A percentile compares a stretch with the other conserved stretches of the same genome.
Evolutionary conservation across 805 yeast genomes (phyloP).

Genomic region (Candida ipomoeae): DNA sequence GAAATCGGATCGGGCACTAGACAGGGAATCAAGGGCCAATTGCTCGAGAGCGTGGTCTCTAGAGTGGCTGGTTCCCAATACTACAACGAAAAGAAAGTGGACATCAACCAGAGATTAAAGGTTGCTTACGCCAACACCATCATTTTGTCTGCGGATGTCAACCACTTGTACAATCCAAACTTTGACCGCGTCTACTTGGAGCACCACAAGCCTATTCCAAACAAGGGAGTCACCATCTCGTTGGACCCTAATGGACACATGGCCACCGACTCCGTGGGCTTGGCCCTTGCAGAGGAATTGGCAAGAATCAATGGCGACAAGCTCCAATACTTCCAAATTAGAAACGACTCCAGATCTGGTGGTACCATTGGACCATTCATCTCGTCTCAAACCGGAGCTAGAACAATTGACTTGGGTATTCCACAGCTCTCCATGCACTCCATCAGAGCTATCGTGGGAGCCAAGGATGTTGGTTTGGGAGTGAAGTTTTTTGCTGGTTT

Average conservation of each 20-base stretch:
- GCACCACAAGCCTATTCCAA: slow-evolving; percentile 75
- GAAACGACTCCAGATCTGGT: slow-evolving; percentile 82
- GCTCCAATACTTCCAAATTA: slow-evolving; percentile 78
- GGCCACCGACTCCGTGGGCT: slow-evolving; percentile 76
- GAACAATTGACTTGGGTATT: slow-evolving; percentile 78
- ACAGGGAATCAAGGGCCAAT: slow-evolving; percentile 79
- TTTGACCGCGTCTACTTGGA: slow-evolving; percentile 65
- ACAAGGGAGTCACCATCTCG: slow-evolving; percentile 67
- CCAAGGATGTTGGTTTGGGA: slow-evolving; percentile 72
- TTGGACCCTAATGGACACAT: slow-evolving; percentile 77
- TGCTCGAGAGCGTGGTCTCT: slow-evolving; percentile 59
- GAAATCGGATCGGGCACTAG: slow-evolving; percentile 79
- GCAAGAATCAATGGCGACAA: slow-evolving; percentile 62
- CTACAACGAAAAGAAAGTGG: slow-evolving; percentile 16
- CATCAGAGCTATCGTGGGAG: slow-evolving; percentile 75
- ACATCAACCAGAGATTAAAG: slow-evolving; percentile 27
- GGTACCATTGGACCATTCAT: slow-evolving; percentile 83
- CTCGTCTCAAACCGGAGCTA: slow-evolving; percentile 61
- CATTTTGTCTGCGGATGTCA: slow-evolving; percentile 79
- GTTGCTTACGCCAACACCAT: slow-evolving; percentile 68
- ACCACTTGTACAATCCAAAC: slow-evolving; percentile 78
- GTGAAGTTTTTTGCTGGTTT: slow-evolving; percentile 68
- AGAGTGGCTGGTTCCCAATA: slow-evolving; percentile 43
- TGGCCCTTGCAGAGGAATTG: slow-evolving; percentile 64
- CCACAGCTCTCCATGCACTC: slow-evolving; percentile 86